A percentile compares a stretch with the other conserved stretches of the same genome.
Conservation (phyloP, 495 filamentous ascomycete genomes). For the Copromyces sp. region DNA sequence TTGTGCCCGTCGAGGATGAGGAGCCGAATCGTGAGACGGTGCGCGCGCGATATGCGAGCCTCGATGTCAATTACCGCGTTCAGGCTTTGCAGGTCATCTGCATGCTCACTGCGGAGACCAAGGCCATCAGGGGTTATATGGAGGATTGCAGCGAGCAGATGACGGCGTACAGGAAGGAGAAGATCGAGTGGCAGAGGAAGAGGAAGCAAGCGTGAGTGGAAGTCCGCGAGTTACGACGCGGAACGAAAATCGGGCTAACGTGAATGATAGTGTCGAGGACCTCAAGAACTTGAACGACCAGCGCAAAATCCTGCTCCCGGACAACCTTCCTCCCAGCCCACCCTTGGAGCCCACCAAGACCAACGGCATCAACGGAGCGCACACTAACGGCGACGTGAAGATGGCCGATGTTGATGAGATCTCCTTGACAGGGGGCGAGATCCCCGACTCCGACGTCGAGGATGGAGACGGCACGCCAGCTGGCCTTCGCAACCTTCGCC, state of each 20-base stretch:
- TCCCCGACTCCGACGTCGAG: constrained; percentile 51
- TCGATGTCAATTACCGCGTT: constrained; percentile 77
- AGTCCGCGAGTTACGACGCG: neutral
- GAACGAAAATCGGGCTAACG: constrained; percentile 7
- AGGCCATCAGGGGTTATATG: constrained; percentile 74
- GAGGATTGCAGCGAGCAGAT: constrained; percentile 84
- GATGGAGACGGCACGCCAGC: constrained; percentile 39
- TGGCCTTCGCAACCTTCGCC: constrained; percentile 58
- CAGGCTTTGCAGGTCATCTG: constrained; percentile 77
- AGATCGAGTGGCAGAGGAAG: constrained; percentile 80
- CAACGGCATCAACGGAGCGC: constrained; percentile 12
- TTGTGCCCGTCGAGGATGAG: constrained; percentile 59
- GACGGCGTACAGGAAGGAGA: constrained; percentile 89
- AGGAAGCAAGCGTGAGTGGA: constrained; percentile 70
- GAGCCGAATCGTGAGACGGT: constrained; percentile 68
- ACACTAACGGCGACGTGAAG: constrained; percentile 41
- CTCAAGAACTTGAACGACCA: constrained; percentile 74
- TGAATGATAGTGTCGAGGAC: constrained; percentile 58
- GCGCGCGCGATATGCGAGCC: constrained; percentile 52
- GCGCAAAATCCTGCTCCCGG: constrained; percentile 73
- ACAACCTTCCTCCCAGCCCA: constrained; percentile 60
- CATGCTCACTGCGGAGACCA: constrained; percentile 77
- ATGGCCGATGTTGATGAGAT: constrained; percentile 53
- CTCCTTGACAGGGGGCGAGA: constrained; percentile 37
- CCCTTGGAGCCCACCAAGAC: constrained; percentile 39